Evolutionary conservation across 257 asterid genomes (phyloP), one percentile per base, ranked within the genome.

Genomic region (Lantana camara): DNA sequence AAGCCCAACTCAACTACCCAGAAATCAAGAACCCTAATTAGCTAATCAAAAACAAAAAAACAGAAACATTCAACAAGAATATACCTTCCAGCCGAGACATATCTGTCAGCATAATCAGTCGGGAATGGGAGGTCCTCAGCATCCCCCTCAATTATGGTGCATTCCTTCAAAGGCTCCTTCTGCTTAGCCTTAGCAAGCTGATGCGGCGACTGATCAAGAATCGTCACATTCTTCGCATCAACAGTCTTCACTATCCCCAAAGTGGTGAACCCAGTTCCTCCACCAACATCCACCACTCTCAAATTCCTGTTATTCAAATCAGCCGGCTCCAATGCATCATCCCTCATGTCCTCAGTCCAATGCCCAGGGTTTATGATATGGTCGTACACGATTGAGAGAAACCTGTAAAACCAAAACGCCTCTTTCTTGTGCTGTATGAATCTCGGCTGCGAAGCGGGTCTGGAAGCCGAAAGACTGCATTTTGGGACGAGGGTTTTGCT

Each of bases 341-440:
- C 96, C 61, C 99, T 78, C 99, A 90, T 90, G 38, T 94, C 99
- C 74, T 90, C 97, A 5, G 99, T 94, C 97, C 97, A 90, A 52
- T 94, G 99, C n/a, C 97, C 97, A n/a, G 99, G 99, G 81, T 90
- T 90, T 32, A 94, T 84, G 21, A 90, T 79, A 64, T 88, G 99
- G 80, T 94, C 96, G 69, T 94, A 94, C 72, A 90, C 96, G 46
- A 94, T 88, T 3, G 99, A 94, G 0, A 94, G 80, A 49, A 94
- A 88, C 57, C 97, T 75, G 51, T 90, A 94, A 30, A 94, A 90
- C 99, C 99, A 94, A 61, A 88, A 94, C 0, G 99, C 99, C 74
- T 88, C 99, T 47, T 90, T 81, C 76, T 94, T 90, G 79, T 90
- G 96, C 80, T 94, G 99, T 5, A 94, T 90, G 87, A 90, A 94